Evolutionary conservation across 2,329 filamentous ascomycete genomes (phyloP).

Genomic region (Pseudogymnoascus sp.): DNA sequence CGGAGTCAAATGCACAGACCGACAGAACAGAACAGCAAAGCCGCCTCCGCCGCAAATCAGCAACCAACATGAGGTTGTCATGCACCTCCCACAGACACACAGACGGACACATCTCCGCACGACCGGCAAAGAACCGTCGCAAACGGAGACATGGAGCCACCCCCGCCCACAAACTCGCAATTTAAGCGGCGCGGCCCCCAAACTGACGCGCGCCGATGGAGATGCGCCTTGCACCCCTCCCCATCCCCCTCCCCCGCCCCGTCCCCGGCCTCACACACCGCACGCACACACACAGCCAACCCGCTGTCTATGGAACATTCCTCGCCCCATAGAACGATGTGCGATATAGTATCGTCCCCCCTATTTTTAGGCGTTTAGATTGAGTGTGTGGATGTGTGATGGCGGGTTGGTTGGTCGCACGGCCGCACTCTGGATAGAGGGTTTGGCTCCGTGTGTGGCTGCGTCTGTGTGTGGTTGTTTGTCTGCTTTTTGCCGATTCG

Average conservation of each 20-base stretch:
- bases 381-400: too few relatives aligned
- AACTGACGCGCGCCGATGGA: neutral
- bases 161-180: neutral
- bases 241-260: neutral
- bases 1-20: too few relatives aligned
- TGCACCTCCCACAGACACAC: neutral
- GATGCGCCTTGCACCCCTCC: neutral
- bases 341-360: neutral
- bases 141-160: neutral
- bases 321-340: constrained; percentile 1
- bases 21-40: too few relatives aligned
- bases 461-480: neutral
- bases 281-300: neutral
- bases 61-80: neutral
- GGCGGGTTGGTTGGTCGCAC: too few relatives aligned
- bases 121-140: neutral
- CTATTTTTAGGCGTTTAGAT: neutral
- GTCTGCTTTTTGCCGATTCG: neutral
- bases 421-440: neutral
- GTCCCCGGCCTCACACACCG: too few relatives aligned
- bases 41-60: neutral
- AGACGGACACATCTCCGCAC: too few relatives aligned
- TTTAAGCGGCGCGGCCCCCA: constrained; percentile 2
- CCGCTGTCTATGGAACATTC: neutral
- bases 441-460: neutral